phyloP scores from a whole-genome alignment of 78 protist species.

The Speleostelium caveatum region DNA sequence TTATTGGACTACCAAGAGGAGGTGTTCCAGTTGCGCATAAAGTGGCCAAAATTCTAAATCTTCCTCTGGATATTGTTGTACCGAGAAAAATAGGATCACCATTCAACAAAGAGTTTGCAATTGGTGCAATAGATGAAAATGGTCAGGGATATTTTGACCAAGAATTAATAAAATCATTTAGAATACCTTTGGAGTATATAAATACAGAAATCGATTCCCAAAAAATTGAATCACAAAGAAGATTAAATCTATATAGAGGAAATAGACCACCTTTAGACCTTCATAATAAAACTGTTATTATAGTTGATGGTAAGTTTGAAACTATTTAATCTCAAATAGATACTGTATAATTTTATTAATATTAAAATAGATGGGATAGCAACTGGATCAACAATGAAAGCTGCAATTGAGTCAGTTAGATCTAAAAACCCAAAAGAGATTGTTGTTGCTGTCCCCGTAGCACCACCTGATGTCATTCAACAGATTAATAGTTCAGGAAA shows the following conservation, averaged over 20 bases:
- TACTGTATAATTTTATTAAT: not conserved
- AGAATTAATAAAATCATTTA: not conserved
- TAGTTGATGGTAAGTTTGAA: slow-evolving; percentile 39
- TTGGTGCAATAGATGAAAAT: slow-evolving; percentile 56
- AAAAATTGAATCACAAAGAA: slow-evolving; percentile 31
- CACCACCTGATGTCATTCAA: slow-evolving; percentile 17
- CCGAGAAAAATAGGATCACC: slow-evolving; percentile 67
- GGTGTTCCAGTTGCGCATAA: slow-evolving; percentile 61
- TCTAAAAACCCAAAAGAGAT: slow-evolving; percentile 12
- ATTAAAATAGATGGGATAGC: slow-evolving; percentile 35
- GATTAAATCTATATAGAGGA: slow-evolving; percentile 22
- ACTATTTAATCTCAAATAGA: too few species aligned
- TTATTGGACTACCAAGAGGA: slow-evolving; percentile 52
- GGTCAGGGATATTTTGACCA: slow-evolving; percentile 33
- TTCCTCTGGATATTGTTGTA: slow-evolving; percentile 28
- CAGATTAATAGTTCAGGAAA: not conserved
- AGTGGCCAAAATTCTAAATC: not conserved
- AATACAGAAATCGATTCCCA: slow-evolving; percentile 15
- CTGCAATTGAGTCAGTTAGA: slow-evolving; percentile 25
- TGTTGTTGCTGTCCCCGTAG: slow-evolving; percentile 45
- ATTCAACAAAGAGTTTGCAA: slow-evolving; percentile 32
- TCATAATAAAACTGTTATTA: slow-evolving; percentile 14
- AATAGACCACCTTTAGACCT: slow-evolving; percentile 31
- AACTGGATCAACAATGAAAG: slow-evolving; percentile 48
- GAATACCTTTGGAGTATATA: not conserved